phyloP scores from a whole-genome alignment of 306 rosid genomes.

The Begonia fuchsioides region DNA sequence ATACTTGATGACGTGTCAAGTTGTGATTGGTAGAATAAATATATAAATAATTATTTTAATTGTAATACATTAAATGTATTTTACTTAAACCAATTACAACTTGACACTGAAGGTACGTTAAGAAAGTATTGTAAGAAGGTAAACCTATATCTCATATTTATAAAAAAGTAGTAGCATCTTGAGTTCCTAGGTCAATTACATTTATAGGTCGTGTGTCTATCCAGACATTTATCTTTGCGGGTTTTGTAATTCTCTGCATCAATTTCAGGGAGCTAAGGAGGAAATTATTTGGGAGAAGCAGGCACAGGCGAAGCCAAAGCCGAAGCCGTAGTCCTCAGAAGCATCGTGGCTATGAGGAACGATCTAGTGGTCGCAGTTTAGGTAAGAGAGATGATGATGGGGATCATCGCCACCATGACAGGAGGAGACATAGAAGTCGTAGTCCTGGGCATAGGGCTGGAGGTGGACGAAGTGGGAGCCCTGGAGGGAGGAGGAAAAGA shows the following conservation, averaged over 20 bases:
- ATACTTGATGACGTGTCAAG: no score
- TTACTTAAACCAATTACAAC: no score
- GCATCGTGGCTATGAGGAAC: constrained; percentile 61
- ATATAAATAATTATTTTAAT: no score
- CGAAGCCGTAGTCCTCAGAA: constrained; percentile 82
- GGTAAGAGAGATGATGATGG: constrained; percentile 71
- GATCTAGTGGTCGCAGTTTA: constrained; percentile 41
- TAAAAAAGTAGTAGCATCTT: no score
- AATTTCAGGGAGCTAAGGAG: constrained; percentile 75
- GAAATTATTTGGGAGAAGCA: constrained; percentile 69
- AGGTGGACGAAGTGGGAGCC: constrained; percentile 78
- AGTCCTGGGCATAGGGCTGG: constrained; percentile 80
- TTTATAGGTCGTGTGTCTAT: no score
- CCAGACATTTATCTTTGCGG: not conserved
- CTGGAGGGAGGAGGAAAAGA: constrained; percentile 52
- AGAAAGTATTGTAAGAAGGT: no score
- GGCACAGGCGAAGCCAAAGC: constrained; percentile 65
- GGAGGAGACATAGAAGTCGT: constrained; percentile 79
- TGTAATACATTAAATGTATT: no score
- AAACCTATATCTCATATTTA: no score
- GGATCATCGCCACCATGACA: constrained; percentile 48
- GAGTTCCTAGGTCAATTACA: no score
- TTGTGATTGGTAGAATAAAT: no score
- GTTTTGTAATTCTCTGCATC: not conserved
- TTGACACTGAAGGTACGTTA: no score